Conservation (phyloP, 2,329 filamentous ascomycete species). For the Pleurostoma richardsiae region DNA sequence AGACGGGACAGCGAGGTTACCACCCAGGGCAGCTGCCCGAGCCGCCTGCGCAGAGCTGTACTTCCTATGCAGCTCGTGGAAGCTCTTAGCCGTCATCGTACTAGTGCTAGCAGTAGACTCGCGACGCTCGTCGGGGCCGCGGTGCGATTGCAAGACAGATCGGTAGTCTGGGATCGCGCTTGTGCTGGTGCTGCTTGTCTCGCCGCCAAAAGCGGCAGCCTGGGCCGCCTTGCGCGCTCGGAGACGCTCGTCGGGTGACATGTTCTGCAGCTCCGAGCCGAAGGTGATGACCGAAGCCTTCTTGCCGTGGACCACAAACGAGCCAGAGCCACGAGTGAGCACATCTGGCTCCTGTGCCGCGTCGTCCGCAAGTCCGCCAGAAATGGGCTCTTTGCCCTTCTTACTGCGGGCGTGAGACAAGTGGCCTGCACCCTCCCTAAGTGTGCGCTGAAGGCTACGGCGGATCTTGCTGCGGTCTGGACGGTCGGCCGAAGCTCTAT, state of each 20-base stretch:
- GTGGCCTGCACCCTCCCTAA: conserved; percentile 72
- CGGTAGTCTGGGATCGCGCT: conserved; percentile 40
- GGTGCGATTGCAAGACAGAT: conserved; percentile 37
- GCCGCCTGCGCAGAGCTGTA: conserved; percentile 49
- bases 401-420: conserved; percentile 65
- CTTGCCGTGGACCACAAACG: conserved; percentile 95
- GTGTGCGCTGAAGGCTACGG: conserved; percentile 81
- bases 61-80: conserved; percentile 56
- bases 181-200: conserved; percentile 1
- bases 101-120: conserved; percentile 61
- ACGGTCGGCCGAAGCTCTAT: conserved; percentile 29
- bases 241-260: conserved; percentile 68
- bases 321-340: conserved; percentile 73
- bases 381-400: conserved; percentile 69
- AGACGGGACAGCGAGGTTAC: conserved; percentile 40
- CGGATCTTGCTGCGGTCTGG: conserved; percentile 66
- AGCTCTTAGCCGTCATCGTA: conserved; percentile 62
- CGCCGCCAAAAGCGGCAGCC: conserved; percentile 6
- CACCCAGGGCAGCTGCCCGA: conserved; percentile 32
- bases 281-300: conserved; percentile 98
- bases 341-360: conserved; percentile 51
- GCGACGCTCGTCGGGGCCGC: conserved; percentile 41
- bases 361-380: conserved; percentile 51
- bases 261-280: conserved; percentile 79
- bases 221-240: conserved; percentile 53